phyloP scores from a whole-genome alignment of 108 stramenopile genomes.

The Pseudonitzschia multistriata region DNA sequence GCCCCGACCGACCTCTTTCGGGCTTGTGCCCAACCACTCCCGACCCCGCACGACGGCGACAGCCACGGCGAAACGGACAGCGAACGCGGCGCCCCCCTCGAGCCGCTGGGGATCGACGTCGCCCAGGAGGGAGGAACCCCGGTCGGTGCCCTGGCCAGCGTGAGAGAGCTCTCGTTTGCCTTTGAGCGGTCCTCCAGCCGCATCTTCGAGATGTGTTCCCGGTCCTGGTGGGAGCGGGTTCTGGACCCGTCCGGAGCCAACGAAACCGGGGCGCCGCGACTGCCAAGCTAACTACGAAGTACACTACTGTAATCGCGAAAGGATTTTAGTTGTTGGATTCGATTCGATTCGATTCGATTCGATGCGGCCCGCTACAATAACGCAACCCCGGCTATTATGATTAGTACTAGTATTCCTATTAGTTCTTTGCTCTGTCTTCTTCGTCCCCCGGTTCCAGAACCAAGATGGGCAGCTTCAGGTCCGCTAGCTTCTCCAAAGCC shows the following conservation, averaged over 20 bases:
- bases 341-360: no score
- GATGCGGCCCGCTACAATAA: no score
- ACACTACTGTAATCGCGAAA: no score
- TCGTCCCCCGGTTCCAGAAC: constrained; percentile 11
- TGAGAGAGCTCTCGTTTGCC: constrained; percentile 80
- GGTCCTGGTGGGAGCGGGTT: constrained; percentile 69
- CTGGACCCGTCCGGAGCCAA: background rate
- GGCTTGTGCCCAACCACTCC: background rate
- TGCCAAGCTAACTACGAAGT: no score
- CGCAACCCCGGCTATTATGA: background rate
- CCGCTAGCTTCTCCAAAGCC: constrained; percentile 6
- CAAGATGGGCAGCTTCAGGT: constrained; percentile 18
- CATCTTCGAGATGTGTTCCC: constrained; percentile 80
- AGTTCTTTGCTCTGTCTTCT: no score
- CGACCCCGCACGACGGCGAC: background rate
- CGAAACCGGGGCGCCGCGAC: no score
- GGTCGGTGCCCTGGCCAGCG: constrained; percentile 77
- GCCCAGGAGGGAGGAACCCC: constrained; percentile 38
- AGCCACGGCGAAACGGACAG: constrained; percentile 13
- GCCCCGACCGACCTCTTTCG: constrained; percentile 49
- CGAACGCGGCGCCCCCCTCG: constrained; percentile 17
- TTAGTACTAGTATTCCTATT: background rate
- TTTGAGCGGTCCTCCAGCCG: constrained; percentile 84
- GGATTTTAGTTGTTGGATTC: no score
- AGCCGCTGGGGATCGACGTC: constrained; percentile 28